phyloP scores from a whole-genome alignment of 257 asterid species.

The Primulina eburnea region DNA sequence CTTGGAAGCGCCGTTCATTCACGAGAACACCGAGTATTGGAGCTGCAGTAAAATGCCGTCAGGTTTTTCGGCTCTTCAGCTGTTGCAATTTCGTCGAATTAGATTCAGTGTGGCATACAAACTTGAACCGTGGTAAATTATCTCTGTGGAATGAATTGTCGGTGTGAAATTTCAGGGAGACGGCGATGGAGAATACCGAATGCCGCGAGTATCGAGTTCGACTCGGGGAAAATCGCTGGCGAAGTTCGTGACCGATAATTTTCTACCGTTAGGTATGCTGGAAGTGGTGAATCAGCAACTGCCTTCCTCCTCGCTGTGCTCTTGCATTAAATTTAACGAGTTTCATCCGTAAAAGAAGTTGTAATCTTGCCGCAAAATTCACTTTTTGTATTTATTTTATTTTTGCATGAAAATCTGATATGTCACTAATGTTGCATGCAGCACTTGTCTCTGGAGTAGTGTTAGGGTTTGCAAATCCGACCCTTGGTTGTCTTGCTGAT shows the following conservation, averaged over 20 bases:
- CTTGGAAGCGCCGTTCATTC: conserved; percentile 33
- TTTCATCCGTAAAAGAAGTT: neutral
- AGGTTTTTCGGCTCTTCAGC: conserved; percentile 34
- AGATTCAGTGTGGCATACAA: neutral
- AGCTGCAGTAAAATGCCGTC: conserved; percentile 42
- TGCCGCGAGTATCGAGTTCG: conserved; percentile 27
- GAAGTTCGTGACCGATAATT: conserved; percentile 58
- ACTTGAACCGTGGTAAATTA: neutral
- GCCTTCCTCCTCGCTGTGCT: too few relatives aligned
- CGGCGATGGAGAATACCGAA: conserved; percentile 35
- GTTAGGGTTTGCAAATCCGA: conserved; percentile 80
- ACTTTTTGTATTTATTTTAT: too few relatives aligned
- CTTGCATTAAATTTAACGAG: neutral
- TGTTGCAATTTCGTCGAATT: neutral
- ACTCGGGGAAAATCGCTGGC: conserved; percentile 46
- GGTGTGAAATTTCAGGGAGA: conserved; percentile 38
- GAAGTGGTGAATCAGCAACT: neutral
- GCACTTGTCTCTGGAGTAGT: conserved; percentile 84
- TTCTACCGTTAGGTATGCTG: conserved; percentile 70
- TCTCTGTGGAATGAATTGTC: too few relatives aligned
- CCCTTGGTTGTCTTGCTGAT: conserved; percentile 85
- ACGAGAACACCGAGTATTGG: conserved; percentile 32
- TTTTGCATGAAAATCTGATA: neutral
- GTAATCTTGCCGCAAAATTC: too few relatives aligned
- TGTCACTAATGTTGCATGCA: conserved; percentile 26